Base-by-base conservation (phyloP, 169 alveolate species). In the Neospora caninum region DNA sequence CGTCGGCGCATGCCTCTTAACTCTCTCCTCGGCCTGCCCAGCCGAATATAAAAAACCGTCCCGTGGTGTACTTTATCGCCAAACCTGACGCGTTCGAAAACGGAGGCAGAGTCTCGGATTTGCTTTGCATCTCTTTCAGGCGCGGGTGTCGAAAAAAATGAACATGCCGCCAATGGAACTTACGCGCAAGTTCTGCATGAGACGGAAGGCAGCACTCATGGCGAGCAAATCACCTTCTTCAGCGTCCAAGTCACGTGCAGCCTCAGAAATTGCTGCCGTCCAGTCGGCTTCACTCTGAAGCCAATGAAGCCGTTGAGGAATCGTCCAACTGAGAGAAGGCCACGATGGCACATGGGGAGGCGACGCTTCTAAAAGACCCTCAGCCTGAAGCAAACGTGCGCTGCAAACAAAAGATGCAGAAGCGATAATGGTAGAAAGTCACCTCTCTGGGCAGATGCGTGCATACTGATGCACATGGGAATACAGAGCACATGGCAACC, bases 151-250 rank as follows among this genome's bases (percentile, higher is more conserved):
- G n/a, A n/a, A n/a, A n/a, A n/a, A n/a, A n/a, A n/a, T n/a, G n/a
- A n/a, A n/a, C n/a, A n/a, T n/a, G 58, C 58, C 58, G 58, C 13
- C 4, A 49, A 49, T 7, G 4, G 22, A 64, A 13, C 89, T 41
- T 82, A 82, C 89, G 2, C 54, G 13, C 18, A 82, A 49, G 6
- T 42, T 38, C 89, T 82, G 54, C 89, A 82, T 82, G 89, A 82
- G 89, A 0, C 27, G 36, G 41, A 82, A 82, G 18, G 89, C 67
- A 25, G 89, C 89, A 36, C 41, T 27, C 89, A 82, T 82, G 25
- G 89, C 89, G 31, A 42, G 69, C 22, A 82, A 67, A 18, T 82
- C 89, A 0, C 89, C 89, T 22, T 82, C 89, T 10, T 38, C 89
- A 36, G 67, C 36, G 64, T 82, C 89, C 25, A 82, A 6, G 25